Base-by-base conservation (phyloP, 805 yeast genomes). In the Middelhovenomyces tepae region DNA sequence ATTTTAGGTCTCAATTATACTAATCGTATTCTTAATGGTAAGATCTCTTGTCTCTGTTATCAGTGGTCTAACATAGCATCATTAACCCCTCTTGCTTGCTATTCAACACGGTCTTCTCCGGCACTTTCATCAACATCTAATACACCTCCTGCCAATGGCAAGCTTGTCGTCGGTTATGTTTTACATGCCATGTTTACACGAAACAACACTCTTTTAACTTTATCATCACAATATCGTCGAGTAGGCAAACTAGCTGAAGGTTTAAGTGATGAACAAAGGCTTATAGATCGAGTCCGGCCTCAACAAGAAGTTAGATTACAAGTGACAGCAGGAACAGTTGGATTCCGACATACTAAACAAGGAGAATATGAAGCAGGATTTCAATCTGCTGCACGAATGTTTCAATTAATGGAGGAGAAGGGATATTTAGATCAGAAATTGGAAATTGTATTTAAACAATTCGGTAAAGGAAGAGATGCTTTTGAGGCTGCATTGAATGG, bases 321-420 rank as follows among this genome's bases (percentile, higher is more conserved):
- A 15, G 61, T 83, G 32, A 71, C 84, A 5, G 79, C 95, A 0
- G 98, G 98, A 32, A 74, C 72, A 52, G 64, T 85, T 32, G 98
- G 97, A 3, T 89, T 86, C 65, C 72, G 85, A 50, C 85, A 86
- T 50, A 73, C 91, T 11, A 85, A 85, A 36, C 75, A 95, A 59
- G 84, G 93, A 31, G 94, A 85, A 56, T 84, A 83, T 51, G 98
- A 89, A 59, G 95, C 95, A 1, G 80, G 80, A 9, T 87, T 79
- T 65, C 95, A 86, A 56, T 78, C 89, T 7, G 64, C 86, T 10
- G 64, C 86, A 3, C 72, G 71, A 42, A 66, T 83, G 60, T 85
- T 89, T 58, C 69, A 75, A 41, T 56, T 67, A 43, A 81, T 89
- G 53, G 75, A 73, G 58, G 81, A 76, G 52, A 69, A 65, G 42